Percentiles rank a stretch among this genome's conserved stretches.
phyloP scores from a whole-genome alignment of 345 rosid species.

The Punica granatum region DNA sequence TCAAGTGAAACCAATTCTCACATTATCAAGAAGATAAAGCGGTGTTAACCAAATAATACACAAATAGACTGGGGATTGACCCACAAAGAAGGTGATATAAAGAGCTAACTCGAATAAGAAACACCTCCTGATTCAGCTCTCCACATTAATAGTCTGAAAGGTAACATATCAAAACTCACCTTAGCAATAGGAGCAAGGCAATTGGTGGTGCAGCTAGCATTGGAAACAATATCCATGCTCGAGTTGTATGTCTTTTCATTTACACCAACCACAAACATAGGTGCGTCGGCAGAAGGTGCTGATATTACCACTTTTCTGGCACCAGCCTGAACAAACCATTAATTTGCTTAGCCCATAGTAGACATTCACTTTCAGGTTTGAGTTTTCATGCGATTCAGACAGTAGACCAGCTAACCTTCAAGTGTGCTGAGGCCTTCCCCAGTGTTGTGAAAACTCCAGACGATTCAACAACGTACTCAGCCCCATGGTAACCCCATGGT shows the following conservation, averaged over 20 bases:
- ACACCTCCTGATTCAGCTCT: neutral
- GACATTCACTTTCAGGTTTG: neutral
- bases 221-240: slow-evolving; percentile 92
- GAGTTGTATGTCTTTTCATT: slow-evolving; percentile 80
- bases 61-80: neutral
- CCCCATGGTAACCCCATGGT: slow-evolving; percentile 96
- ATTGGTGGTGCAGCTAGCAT: slow-evolving; percentile 99
- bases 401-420: slow-evolving; percentile 23
- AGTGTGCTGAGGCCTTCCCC: slow-evolving; percentile 65
- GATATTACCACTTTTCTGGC: slow-evolving; percentile 94
- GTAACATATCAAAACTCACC: slow-evolving; percentile 36
- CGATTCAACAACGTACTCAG: slow-evolving; percentile 86
- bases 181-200: slow-evolving; percentile 99
- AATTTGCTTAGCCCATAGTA: neutral
- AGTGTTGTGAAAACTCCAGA: slow-evolving; percentile 91
- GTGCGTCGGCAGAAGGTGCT: slow-evolving; percentile 99
- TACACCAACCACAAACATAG: slow-evolving; percentile 99
- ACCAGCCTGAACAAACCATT: slow-evolving; percentile 58
- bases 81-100: neutral
- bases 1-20: neutral
- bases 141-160: neutral
- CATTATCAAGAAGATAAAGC: too few relatives aligned
- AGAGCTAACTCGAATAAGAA: neutral
- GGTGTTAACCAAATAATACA: neutral
- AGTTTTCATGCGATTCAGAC: neutral